phyloP scores from a whole-genome alignment of 2,329 filamentous ascomycete genomes.

The Penicillium brasilianum region DNA sequence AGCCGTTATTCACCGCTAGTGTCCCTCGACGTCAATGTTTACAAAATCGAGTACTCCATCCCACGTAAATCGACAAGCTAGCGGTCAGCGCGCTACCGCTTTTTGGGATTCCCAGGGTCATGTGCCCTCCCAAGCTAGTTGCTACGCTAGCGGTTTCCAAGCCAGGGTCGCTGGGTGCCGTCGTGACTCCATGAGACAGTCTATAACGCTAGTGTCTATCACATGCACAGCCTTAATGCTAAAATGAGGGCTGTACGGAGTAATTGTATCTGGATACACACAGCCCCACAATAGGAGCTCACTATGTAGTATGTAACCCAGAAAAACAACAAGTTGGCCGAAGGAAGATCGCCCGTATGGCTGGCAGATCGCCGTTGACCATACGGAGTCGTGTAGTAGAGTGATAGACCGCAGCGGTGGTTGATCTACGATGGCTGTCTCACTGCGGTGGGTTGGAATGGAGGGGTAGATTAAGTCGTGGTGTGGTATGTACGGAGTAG shows the following conservation, averaged over 20 bases:
- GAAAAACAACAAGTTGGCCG: not conserved
- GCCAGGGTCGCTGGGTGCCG: not conserved
- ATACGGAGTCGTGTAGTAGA: not conserved
- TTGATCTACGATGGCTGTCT: not conserved
- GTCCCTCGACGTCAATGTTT: not conserved
- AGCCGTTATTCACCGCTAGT: conserved; percentile 3
- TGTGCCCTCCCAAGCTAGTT: not conserved
- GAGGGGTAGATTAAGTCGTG: not conserved
- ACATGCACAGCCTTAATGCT: not conserved
- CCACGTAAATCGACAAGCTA: not conserved
- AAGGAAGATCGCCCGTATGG: not conserved
- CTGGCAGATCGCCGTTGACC: not conserved
- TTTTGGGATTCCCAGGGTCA: not conserved
- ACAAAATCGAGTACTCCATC: not conserved
- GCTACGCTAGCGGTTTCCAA: conserved; percentile 4
- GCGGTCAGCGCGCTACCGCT: conserved; percentile 5
- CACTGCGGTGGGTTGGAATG: not conserved
- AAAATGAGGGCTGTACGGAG: not conserved
- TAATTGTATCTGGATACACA: not conserved
- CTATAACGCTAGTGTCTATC: conserved; percentile 1
- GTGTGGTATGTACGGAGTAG: not conserved
- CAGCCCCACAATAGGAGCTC: not conserved
- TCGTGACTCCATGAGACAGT: not conserved
- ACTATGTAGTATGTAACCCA: not conserved
- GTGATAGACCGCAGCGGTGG: not conserved